Evolutionary conservation across 768 basidiomycete species (phyloP), one percentile per base, ranked within the genome.

Genomic region (Kockovaella imperatae): DNA sequence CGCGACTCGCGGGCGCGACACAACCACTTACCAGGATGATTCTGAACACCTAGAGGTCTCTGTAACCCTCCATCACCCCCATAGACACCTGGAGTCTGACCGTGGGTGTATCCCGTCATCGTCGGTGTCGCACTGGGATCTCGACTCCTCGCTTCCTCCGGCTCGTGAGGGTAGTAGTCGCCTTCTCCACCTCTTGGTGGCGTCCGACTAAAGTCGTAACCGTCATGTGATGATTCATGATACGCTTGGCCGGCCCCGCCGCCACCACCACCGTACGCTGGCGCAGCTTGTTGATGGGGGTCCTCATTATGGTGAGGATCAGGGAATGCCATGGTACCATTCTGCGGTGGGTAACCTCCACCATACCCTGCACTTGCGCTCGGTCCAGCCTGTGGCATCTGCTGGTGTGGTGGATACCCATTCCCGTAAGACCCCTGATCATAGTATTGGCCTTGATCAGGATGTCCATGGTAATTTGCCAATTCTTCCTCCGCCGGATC

Each of bases 11-110:
- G 8, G 18, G 18, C 8, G 10, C 36, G 21, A 13, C 8, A 11
- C 11, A 11, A 21, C 32, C 26, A 49, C 48, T 31, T 5, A 49
- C 48, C 48, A 13, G 48, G 48, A 42, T 49, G 48, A 34, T 28
- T 49, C 31, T 49, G 39, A n/a, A 20, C 48, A 15, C 24, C 39
- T 20, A 42, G 28, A 17, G 48, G 48, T 21, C 48, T 42, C 30
- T 17, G 4, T 10, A 49, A 21, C 8, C 36, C 20, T 25, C 24
- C 21, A 28, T 42, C 34, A 4, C 42, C 34, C 6, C 49, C 49
- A 4, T 23, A 14, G 17, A 18, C 34, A 15, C 36, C 21, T n/a
- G 31, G 24, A 5, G 13, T 4, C 6, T 42, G 25, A 23, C 23
- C 24, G 18, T 28, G 13, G 40, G 23, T 26, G 7, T 7, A 42